A percentile compares a stretch with the other conserved stretches of the same genome.
Evolutionary conservation across 192 early-diverging fungal genomes (phyloP).

Genomic region (Rhizoclosmatium sp.): DNA sequence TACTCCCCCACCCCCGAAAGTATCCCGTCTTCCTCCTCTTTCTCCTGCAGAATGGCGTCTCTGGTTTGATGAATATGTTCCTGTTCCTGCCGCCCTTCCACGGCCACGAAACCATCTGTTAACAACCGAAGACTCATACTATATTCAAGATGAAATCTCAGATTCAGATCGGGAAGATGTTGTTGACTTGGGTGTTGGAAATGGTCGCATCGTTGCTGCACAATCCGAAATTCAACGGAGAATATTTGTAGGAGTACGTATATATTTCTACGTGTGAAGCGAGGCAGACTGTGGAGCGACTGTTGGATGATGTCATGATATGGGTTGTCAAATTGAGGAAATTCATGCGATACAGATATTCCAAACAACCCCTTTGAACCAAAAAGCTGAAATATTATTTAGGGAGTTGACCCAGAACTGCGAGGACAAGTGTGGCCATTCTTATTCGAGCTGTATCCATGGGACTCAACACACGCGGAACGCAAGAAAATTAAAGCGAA

Average conservation of each 20-base stretch:
- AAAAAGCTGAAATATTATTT: background rate
- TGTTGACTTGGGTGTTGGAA: background rate
- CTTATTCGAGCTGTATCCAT: conserved; percentile 86
- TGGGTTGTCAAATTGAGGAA: too few relatives aligned
- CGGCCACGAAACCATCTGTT: background rate
- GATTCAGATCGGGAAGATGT: background rate
- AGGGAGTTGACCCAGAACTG: too few relatives aligned
- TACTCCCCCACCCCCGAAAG: conserved; percentile 38
- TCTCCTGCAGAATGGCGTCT: conserved; percentile 34
- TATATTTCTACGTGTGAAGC: too few relatives aligned
- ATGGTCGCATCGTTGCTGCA: conserved; percentile 17
- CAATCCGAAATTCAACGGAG: conserved; percentile 27
- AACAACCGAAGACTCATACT: background rate
- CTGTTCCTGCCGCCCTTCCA: conserved; percentile 2
- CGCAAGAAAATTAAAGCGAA: conserved; percentile 58
- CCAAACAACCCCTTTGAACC: background rate
- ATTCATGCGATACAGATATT: background rate
- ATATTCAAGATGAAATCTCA: background rate
- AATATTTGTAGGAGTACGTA: conserved; percentile 50
- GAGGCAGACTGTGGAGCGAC: too few relatives aligned
- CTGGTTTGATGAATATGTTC: conserved; percentile 36
- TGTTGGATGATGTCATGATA: too few relatives aligned
- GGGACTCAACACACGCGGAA: conserved; percentile 79
- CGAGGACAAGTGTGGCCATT: conserved; percentile 81
- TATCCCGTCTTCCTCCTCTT: conserved; percentile 29